These are phyloP conservation scores for Phytopythium chamaehyphon DNA, from an alignment of 352 stramenopile genomes.

Conservation along the genomic window DNA sequence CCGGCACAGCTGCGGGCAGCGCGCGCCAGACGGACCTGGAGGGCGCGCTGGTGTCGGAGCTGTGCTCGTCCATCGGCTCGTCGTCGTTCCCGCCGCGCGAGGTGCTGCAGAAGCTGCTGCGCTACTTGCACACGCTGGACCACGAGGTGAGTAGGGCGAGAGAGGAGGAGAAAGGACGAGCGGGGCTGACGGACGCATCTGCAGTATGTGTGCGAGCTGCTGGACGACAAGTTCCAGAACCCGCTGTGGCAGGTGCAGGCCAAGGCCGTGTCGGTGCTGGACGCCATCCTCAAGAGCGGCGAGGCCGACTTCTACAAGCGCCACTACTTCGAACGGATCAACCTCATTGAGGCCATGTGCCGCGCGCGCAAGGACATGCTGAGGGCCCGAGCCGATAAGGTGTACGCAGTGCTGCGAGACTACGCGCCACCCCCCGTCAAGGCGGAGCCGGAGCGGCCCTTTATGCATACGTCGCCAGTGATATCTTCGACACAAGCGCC, in stretches of 20 bases:
- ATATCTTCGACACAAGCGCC: conserved; percentile 30
- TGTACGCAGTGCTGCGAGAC: conserved; percentile 26
- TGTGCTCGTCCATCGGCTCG: conserved; percentile 75
- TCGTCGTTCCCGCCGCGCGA: conserved; percentile 79
- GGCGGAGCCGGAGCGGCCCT: conserved; percentile 17
- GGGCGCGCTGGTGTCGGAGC: conserved; percentile 62
- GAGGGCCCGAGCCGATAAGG: conserved; percentile 71
- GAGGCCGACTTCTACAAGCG: conserved; percentile 63
- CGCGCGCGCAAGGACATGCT: conserved; percentile 73
- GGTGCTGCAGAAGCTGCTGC: conserved; percentile 71
- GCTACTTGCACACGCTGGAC: conserved; percentile 68
- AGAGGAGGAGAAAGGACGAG: neutral
- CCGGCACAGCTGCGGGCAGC: conserved; percentile 2
- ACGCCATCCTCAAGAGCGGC: conserved; percentile 51
- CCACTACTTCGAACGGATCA: conserved; percentile 47
- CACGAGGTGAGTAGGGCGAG: conserved; percentile 33
- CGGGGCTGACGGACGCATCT: too few relatives aligned
- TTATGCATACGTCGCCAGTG: conserved; percentile 41
- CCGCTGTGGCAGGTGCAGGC: conserved; percentile 79
- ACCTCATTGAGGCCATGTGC: conserved; percentile 54
- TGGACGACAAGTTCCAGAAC: conserved; percentile 85
- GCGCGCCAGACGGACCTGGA: conserved; percentile 52
- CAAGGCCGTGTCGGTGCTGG: conserved; percentile 75
- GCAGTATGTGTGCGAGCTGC: conserved; percentile 78
- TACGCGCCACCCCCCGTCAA: conserved; percentile 22